phyloP scores from a whole-genome alignment of 441 rosid species.

The Gossypium lobatum region DNA sequence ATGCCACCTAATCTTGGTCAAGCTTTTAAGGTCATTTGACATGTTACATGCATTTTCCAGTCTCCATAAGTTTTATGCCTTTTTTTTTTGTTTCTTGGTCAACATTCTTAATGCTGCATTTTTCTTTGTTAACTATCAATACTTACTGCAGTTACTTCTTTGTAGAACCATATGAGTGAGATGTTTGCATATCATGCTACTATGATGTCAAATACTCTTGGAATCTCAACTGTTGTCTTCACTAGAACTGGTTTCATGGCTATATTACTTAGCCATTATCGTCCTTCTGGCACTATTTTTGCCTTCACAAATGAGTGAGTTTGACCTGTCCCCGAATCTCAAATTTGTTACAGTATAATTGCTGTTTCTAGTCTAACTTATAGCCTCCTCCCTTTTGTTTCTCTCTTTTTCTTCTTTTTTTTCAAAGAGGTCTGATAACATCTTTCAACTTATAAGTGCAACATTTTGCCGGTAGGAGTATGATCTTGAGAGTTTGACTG shows the following conservation, averaged over 20 bases:
- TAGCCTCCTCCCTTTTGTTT: background rate
- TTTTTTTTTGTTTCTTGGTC: background rate
- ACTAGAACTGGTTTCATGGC: conserved; percentile 97
- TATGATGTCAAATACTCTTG: conserved; percentile 98
- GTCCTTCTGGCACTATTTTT: conserved; percentile 92
- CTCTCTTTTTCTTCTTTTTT: background rate
- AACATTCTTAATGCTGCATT: background rate
- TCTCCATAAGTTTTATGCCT: background rate
- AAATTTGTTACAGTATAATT: background rate
- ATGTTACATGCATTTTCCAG: background rate
- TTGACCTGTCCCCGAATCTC: background rate
- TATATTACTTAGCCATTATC: conserved; percentile 81
- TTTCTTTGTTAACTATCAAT: conserved; percentile 15
- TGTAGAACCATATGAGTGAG: conserved; percentile 95
- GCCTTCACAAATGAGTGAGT: conserved; percentile 95
- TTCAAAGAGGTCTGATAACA: background rate
- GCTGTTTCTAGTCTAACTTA: background rate
- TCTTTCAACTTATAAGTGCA: background rate
- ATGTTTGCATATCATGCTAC: conserved; percentile 99
- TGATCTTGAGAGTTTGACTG: background rate
- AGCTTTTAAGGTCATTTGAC: conserved; percentile 68
- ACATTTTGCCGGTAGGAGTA: background rate
- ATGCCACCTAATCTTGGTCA: conserved; percentile 92
- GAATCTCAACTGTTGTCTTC: conserved; percentile 93
- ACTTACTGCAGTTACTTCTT: conserved; percentile 17